Conservation (phyloP, 441 rosid genomes). For the Gossypium gossypioides region DNA sequence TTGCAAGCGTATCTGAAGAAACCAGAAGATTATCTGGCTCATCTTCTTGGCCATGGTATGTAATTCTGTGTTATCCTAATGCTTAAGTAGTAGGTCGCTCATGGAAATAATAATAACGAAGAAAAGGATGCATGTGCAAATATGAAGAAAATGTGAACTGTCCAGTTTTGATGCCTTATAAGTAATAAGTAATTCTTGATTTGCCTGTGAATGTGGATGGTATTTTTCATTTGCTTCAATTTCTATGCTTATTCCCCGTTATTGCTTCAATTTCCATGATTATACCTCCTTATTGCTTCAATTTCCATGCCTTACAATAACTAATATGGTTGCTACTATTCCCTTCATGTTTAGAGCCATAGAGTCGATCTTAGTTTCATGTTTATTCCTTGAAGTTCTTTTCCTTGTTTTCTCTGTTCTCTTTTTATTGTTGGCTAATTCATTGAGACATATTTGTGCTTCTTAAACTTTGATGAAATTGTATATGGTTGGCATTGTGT, state of each 20-base stretch:
- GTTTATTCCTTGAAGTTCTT: neutral
- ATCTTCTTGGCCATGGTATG: constrained; percentile 87
- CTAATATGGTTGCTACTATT: neutral
- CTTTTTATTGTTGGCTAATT: constrained; percentile 1
- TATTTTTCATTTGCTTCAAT: constrained; percentile 5
- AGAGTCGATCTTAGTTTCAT: neutral
- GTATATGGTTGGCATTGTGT: neutral
- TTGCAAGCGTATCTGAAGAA: constrained; percentile 78
- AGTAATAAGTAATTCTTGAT: neutral
- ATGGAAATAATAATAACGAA: neutral
- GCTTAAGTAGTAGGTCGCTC: neutral
- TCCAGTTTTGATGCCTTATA: neutral
- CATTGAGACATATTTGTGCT: neutral
- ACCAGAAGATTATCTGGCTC: constrained; percentile 90
- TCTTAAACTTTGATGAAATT: neutral
- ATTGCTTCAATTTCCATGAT: neutral
- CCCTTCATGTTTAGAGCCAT: neutral
- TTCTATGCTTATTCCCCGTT: neutral
- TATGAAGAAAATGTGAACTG: neutral
- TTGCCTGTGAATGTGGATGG: neutral
- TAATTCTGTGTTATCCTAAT: constrained; percentile 8
- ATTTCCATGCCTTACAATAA: neutral
- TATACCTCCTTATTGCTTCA: neutral
- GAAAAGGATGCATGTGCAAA: neutral
- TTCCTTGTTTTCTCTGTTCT: neutral